phyloP scores from a whole-genome alignment of 176 grass and related monocot genomes.

The Carex cristatella region DNA sequence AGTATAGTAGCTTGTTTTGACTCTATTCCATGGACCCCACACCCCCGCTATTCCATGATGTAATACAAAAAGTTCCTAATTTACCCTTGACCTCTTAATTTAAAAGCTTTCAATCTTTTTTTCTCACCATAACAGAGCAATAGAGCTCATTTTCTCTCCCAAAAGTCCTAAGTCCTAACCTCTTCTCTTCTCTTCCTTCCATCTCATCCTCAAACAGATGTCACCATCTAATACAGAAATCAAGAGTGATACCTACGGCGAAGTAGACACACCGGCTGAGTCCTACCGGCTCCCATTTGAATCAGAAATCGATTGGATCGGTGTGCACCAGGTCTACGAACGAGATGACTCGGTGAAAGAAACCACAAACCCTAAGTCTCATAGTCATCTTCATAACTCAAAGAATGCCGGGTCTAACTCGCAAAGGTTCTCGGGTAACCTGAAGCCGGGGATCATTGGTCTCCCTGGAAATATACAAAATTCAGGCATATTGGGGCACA shows the following conservation, averaged over 20 bases:
- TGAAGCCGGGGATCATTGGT: conserved; percentile 62
- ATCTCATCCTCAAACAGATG: conserved; percentile 6
- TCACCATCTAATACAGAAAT: conserved; percentile 8
- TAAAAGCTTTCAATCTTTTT: not conserved
- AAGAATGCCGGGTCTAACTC: conserved; percentile 23
- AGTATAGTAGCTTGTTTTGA: conserved; percentile 7
- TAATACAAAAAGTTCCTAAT: not conserved
- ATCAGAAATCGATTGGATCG: conserved; percentile 58
- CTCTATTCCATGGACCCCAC: not conserved
- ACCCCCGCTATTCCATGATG: not conserved
- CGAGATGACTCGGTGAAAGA: conserved; percentile 86
- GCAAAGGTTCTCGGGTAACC: conserved; percentile 65
- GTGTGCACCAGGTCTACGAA: conserved; percentile 52
- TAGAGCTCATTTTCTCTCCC: conserved; percentile 5
- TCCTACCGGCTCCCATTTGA: conserved; percentile 28
- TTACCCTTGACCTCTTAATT: not conserved
- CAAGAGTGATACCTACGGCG: not conserved
- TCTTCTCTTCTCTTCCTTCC: not conserved
- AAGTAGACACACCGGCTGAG: conserved; percentile 24
- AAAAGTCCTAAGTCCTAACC: not conserved
- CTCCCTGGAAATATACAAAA: conserved; percentile 49
- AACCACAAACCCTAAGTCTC: conserved; percentile 85
- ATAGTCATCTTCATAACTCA: conserved; percentile 22
- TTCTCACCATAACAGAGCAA: not conserved
- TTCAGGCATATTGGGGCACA: conserved; percentile 33